Evolutionary conservation across 2,329 filamentous ascomycete genomes (phyloP).

Genomic region (Teratosphaeria destructans): DNA sequence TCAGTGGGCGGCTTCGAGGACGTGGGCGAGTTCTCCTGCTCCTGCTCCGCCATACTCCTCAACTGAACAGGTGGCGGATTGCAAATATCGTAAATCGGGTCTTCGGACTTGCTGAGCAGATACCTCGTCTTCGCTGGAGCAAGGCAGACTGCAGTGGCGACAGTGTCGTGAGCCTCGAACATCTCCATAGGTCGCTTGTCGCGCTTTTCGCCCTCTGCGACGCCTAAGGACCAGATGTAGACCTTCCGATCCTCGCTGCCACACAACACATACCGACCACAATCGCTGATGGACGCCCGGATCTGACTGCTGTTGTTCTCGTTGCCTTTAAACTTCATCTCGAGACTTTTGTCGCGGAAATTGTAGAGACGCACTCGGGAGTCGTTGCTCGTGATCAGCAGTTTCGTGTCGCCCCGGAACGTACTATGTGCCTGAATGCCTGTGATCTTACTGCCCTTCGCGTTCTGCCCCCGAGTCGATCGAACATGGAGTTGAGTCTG

Average conservation of each 20-base stretch:
- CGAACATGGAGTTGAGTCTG: conserved; percentile 86
- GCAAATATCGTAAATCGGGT: conserved; percentile 92
- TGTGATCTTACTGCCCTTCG: conserved; percentile 95
- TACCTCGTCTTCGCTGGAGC: conserved; percentile 70
- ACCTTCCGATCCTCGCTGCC: conserved; percentile 85
- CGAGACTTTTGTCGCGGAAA: conserved; percentile 70
- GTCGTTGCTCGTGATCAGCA: conserved; percentile 90
- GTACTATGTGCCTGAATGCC: conserved; percentile 67
- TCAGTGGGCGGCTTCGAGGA: conserved; percentile 41
- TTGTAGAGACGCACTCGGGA: conserved; percentile 86
- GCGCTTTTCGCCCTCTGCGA: conserved; percentile 52
- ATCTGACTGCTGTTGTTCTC: conserved; percentile 88
- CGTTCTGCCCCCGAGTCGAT: conserved; percentile 82
- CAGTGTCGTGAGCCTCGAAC: conserved; percentile 80
- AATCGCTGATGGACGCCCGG: conserved; percentile 76
- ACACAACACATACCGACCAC: conserved; percentile 76
- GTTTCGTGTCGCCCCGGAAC: conserved; percentile 59
- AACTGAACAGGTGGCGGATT: conserved; percentile 86
- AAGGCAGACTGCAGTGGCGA: conserved; percentile 81
- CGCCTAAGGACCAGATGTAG: conserved; percentile 75
- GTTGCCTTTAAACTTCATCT: conserved; percentile 84
- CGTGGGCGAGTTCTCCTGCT: conserved; percentile 15
- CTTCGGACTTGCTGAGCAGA: conserved; percentile 67
- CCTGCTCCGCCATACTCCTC: conserved; percentile 60
- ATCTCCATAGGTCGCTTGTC: conserved; percentile 78